A percentile compares a stretch with the other conserved stretches of the same genome.
phyloP scores from a whole-genome alignment of 306 rosid genomes.

The Trichosanthes cucumerina region DNA sequence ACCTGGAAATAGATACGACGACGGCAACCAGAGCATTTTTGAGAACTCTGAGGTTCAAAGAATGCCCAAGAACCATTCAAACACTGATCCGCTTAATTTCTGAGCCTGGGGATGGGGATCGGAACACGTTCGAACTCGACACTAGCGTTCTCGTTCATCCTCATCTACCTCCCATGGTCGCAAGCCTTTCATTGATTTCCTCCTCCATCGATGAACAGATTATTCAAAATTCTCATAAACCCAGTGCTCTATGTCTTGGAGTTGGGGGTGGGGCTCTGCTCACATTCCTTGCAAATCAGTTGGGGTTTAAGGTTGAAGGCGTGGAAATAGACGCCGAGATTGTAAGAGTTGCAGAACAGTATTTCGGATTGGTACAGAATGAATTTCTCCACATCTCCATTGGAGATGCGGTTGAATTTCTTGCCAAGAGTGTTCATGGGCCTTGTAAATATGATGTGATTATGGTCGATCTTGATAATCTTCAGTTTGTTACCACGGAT shows the following conservation, averaged over 20 bases:
- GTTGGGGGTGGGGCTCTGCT: conserved; percentile 87
- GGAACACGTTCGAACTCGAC: conserved; percentile 42
- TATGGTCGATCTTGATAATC: conserved; percentile 75
- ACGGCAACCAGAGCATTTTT: too few relatives aligned
- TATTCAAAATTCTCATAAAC: conserved; percentile 34
- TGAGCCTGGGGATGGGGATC: too few relatives aligned
- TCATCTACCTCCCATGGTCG: conserved; percentile 70
- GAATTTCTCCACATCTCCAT: conserved; percentile 25
- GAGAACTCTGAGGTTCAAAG: too few relatives aligned
- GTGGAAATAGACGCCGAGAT: conserved; percentile 56
- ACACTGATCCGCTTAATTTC: too few relatives aligned
- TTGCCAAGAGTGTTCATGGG: conserved; percentile 21
- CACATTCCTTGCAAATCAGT: conserved; percentile 36
- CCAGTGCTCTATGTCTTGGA: conserved; percentile 72
- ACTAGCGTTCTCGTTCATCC: conserved; percentile 56
- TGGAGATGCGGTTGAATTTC: conserved; percentile 43
- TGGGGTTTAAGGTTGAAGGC: conserved; percentile 59
- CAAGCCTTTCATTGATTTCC: conserved; percentile 43
- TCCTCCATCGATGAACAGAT: conserved; percentile 23
- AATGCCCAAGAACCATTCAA: too few relatives aligned
- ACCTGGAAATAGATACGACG: too few relatives aligned
- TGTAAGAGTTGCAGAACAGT: conserved; percentile 41
- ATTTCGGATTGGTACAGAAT: conserved; percentile 46
- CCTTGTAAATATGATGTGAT: conserved; percentile 34
- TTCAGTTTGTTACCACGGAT: conserved; percentile 41